phyloP scores from a whole-genome alignment of 2,329 filamentous ascomycete species.

The Cladosporium sphaerospermum region DNA sequence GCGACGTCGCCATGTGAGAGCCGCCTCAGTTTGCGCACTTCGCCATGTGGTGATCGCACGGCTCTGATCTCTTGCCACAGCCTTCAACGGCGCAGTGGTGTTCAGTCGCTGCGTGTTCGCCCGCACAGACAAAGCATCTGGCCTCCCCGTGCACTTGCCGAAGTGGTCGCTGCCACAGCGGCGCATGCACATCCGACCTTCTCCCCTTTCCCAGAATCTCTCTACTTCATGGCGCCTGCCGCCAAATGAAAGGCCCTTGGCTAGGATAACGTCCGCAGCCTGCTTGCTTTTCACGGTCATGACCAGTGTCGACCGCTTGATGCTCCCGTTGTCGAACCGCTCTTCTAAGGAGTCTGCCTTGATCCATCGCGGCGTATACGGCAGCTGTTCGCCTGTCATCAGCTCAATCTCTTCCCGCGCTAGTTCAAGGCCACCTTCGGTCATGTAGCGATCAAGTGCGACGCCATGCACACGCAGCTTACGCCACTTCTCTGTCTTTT shows the following conservation, averaged over 20 bases:
- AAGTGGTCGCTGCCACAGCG: not conserved
- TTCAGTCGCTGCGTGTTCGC: no score
- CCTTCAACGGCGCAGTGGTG: no score
- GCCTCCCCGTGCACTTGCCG: not conserved
- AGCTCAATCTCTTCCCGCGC: no score
- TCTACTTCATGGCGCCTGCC: not conserved
- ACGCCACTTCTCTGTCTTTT: no score
- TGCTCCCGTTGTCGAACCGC: not conserved
- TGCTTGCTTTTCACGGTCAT: not conserved
- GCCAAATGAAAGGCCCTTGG: not conserved
- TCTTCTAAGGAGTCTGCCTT: not conserved
- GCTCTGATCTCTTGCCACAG: no score
- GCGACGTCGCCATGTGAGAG: no score
- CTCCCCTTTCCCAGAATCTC: not conserved
- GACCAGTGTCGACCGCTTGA: conserved; percentile 1
- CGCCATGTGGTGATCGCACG: no score
- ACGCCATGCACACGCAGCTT: no score
- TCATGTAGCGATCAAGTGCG: no score
- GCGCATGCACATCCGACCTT: not conserved
- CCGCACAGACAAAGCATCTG: not conserved
- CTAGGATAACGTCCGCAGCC: not conserved
- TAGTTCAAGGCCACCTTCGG: no score
- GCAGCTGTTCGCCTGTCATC: no score
- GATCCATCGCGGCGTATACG: not conserved
- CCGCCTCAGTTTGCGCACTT: no score